Evolutionary conservation across 2,329 filamentous ascomycete species (phyloP).

Genomic region (Pestalotiopsis sp.): DNA sequence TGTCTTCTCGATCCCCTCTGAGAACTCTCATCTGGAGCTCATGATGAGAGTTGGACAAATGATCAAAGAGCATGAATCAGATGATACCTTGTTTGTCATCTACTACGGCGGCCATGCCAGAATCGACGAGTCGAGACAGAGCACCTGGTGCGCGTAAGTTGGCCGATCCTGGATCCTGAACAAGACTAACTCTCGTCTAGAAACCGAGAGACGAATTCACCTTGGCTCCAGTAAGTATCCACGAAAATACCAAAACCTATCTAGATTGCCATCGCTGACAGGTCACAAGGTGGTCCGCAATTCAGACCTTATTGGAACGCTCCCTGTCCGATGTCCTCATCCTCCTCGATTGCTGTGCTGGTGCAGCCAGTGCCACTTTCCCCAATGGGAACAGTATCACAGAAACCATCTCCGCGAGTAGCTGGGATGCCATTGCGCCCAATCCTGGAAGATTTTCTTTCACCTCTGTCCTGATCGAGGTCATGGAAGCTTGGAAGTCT

Average conservation of each 20-base stretch:
- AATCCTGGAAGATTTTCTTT: constrained; percentile 61
- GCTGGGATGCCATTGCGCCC: constrained; percentile 61
- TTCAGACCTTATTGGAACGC: constrained; percentile 58
- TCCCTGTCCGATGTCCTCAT: constrained; percentile 59
- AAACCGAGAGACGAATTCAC: constrained; percentile 50
- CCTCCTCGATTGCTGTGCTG: constrained; percentile 59
- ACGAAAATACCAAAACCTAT: background rate
- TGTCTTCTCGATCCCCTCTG: constrained; percentile 57
- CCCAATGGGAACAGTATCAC: constrained; percentile 59
- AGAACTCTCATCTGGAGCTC: constrained; percentile 58
- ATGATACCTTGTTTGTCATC: constrained; percentile 56
- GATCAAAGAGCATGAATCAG: constrained; percentile 56
- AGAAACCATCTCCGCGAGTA: constrained; percentile 62
- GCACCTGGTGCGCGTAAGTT: constrained; percentile 60
- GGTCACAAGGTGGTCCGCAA: constrained; percentile 55
- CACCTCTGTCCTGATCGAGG: constrained; percentile 59
- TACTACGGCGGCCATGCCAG: constrained; percentile 62
- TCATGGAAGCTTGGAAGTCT: constrained; percentile 56
- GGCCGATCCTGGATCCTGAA: background rate
- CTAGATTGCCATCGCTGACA: constrained; percentile 12
- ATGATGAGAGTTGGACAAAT: constrained; percentile 57
- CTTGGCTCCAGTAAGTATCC: constrained; percentile 52
- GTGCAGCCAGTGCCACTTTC: constrained; percentile 60
- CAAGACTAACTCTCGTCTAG: constrained; percentile 27
- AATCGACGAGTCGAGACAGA: constrained; percentile 60